Evolutionary conservation across 768 basidiomycete genomes (phyloP).

Genomic region (Stropharia rugosoannulata): DNA sequence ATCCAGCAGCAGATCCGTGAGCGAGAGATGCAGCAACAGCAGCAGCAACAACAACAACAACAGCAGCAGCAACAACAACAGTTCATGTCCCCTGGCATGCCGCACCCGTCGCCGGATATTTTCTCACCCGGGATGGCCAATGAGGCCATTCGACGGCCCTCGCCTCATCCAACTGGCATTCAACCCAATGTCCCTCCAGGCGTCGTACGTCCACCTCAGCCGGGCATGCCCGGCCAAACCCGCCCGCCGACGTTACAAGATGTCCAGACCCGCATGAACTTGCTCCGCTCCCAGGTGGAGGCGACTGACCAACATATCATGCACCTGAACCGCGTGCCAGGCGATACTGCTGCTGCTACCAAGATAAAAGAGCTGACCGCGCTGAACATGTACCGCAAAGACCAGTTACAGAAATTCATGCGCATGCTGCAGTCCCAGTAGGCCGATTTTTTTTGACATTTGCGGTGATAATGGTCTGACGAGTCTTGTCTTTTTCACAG

Average conservation of each 20-base stretch:
- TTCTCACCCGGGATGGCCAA: constrained; percentile 46
- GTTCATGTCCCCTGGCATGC: constrained; percentile 31
- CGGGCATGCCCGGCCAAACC: not conserved
- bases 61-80: constrained; percentile 30
- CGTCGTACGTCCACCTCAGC: not conserved
- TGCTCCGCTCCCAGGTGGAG: constrained; percentile 7
- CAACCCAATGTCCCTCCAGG: constrained; percentile 8
- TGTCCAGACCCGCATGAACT: constrained; percentile 1
- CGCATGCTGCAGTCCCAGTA: not conserved
- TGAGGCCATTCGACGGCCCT: constrained; percentile 46
- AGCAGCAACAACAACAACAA: constrained; percentile 25
- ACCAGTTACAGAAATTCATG: constrained; percentile 35
- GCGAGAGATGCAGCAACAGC: constrained; percentile 28
- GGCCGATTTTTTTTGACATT: constrained; percentile 1
- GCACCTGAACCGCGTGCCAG: constrained; percentile 9
- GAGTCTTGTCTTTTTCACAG: not conserved
- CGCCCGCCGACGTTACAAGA: not conserved
- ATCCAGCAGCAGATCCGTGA: constrained; percentile 28
- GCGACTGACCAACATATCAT: constrained; percentile 9
- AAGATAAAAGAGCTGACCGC: constrained; percentile 17
- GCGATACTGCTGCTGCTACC: constrained; percentile 11
- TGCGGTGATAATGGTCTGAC: not conserved
- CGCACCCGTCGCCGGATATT: constrained; percentile 41
- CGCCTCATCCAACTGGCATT: constrained; percentile 42
- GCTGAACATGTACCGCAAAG: constrained; percentile 34